Evolutionary conservation across 106 monocot genomes (phyloP).

Genomic region (Dioscorea alata): DNA sequence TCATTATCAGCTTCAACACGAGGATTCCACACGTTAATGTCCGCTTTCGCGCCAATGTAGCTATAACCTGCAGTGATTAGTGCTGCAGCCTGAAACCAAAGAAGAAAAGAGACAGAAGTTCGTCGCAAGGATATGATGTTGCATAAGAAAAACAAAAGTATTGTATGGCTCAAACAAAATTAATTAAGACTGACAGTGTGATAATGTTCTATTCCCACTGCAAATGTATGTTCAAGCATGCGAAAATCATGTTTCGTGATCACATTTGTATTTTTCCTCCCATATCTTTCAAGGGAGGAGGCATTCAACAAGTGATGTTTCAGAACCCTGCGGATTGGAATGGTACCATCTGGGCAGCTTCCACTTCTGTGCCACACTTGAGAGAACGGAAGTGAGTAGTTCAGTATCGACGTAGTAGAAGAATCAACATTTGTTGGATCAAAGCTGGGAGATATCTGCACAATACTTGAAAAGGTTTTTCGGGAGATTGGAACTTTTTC

Average conservation of each 20-base stretch:
- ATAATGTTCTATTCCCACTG: not conserved
- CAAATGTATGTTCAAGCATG: not conserved
- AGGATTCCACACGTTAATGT: constrained; percentile 27
- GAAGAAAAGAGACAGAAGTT: not conserved
- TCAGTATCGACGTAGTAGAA: too few relatives aligned
- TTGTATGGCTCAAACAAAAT: not conserved
- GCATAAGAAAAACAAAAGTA: not conserved
- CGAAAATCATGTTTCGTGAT: not conserved
- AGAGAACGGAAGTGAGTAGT: not conserved
- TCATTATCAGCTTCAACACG: constrained; percentile 17
- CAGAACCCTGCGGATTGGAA: constrained; percentile 22
- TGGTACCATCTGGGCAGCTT: constrained; percentile 22
- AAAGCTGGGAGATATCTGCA: not conserved
- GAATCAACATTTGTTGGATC: too few relatives aligned
- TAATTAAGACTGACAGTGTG: not conserved
- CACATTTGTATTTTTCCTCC: not conserved
- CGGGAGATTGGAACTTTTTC: not conserved
- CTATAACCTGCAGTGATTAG: constrained; percentile 20
- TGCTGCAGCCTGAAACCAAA: constrained; percentile 6
- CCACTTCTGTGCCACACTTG: constrained; percentile 22
- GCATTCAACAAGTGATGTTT: constrained; percentile 1
- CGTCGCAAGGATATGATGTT: not conserved
- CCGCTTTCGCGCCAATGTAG: constrained; percentile 25
- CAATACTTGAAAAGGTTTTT: not conserved
- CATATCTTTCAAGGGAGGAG: not conserved